Base-by-base conservation (phyloP, 495 filamentous ascomycete species). In the Penicillium soppii region DNA sequence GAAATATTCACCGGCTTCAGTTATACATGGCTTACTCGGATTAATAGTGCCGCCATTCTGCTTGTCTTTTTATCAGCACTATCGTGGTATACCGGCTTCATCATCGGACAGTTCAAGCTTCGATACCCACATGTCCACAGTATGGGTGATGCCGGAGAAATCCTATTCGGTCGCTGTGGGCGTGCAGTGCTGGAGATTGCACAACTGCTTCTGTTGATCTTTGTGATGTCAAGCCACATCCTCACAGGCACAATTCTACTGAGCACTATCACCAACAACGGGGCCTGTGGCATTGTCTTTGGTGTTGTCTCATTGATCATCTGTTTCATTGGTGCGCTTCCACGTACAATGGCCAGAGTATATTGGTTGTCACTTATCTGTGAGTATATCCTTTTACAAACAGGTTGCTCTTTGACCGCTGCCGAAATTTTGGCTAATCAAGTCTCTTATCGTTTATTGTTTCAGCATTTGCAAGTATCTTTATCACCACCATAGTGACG, bases 181-280 rank as follows among this genome's bases (percentile, higher is more conserved):
- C 82, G 84, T 43, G 81, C 84, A 58, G 50, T 90, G 17, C 71
- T 84, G 48, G 80, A 79, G 13, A 64, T 68, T 39, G 82, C 80
- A 54, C 83, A 86, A 56, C 65, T 79, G 5, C 56, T 88, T 27
- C 80, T 88, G 46, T 71, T 88, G 27, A 63, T 84, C 23, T 89
- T 90, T 69, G 80, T 87, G 51, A 83, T 86, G 70, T 86, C 78
- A 9, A 86, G 84, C 10, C 88, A 92, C 58, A 78, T 90, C 42
- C 70, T 91, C 35, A 87, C 84, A 0, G 89, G 89, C 55, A 80
- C 79, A 13, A 86, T 91, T 51, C 81, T 83, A 60, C 78, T 90
- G 65, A 84, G 84, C 46, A 80, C 74, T 20, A 67, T 91, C 40
- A 83, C 84, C 4, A 62, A 81, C 2, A 77, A 88, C 58, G 81